These are phyloP conservation scores for Gossypium arboreum DNA, from an alignment of 345 rosid species.

Conservation along the genomic window DNA sequence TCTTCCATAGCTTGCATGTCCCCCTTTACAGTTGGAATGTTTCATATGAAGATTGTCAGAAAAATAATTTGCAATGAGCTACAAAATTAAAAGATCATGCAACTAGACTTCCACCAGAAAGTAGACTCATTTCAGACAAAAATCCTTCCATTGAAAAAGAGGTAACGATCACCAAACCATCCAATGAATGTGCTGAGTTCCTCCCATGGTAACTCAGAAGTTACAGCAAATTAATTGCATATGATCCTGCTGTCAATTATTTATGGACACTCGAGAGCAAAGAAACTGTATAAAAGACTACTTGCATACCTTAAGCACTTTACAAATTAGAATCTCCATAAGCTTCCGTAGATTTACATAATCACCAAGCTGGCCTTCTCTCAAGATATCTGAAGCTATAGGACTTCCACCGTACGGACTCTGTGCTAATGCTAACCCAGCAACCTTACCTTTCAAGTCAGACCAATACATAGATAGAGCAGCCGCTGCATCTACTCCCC, in stretches of 20 bases:
- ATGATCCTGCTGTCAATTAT: neutral
- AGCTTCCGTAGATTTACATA: slow-evolving; percentile 72
- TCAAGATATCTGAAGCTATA: slow-evolving; percentile 87
- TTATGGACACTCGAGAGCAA: neutral
- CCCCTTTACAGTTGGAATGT: slow-evolving; percentile 45
- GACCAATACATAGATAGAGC: slow-evolving; percentile 90
- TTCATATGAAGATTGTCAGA: neutral
- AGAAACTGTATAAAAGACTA: neutral
- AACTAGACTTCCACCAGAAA: neutral
- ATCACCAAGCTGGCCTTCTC: slow-evolving; percentile 96
- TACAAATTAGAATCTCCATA: slow-evolving; percentile 86
- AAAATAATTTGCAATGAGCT: neutral
- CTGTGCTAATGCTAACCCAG: slow-evolving; percentile 84
- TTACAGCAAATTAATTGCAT: neutral
- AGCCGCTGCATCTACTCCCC: slow-evolving; percentile 96
- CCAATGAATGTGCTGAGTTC: neutral
- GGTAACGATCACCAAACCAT: neutral
- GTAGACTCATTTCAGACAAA: neutral
- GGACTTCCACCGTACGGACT: slow-evolving; percentile 97
- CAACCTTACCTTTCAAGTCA: slow-evolving; percentile 93
- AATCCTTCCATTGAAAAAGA: neutral
- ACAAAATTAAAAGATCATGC: neutral
- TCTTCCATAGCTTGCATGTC: slow-evolving; percentile 93
- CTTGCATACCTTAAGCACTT: slow-evolving; percentile 75
- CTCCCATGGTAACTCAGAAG: slow-evolving; percentile 6